Conservation (phyloP, 2,329 filamentous ascomycete species). For the Lachnellula cervina region DNA sequence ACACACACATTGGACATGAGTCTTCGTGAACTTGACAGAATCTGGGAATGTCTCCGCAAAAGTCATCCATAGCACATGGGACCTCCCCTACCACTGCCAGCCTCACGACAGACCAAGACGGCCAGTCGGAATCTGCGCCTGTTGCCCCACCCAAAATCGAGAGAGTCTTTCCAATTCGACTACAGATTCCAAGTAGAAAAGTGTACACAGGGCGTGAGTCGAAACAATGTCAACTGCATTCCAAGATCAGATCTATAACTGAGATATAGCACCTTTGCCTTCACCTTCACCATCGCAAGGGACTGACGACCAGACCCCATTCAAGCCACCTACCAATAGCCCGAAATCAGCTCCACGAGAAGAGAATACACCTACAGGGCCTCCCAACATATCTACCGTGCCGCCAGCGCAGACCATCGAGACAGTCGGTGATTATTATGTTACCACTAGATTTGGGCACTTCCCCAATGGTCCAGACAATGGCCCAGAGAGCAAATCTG, state of each 20-base stretch:
- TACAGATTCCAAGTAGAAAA: background rate
- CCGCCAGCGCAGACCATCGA: background rate
- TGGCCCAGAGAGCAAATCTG: background rate
- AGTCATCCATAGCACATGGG: background rate
- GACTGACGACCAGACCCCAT: too few species aligned
- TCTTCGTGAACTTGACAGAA: background rate
- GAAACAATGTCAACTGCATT: too few species aligned
- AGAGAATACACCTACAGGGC: background rate
- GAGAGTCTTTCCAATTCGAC: slow-evolving; percentile 11
- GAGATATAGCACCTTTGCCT: background rate
- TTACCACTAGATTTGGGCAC: slow-evolving; percentile 3
- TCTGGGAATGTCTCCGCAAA: background rate
- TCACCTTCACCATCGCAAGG: background rate
- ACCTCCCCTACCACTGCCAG: background rate
- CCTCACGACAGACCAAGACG: background rate
- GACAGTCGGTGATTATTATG: background rate
- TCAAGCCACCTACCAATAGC: too few species aligned
- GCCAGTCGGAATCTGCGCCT: background rate
- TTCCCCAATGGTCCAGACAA: background rate
- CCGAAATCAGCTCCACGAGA: background rate
- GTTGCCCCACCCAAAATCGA: background rate
- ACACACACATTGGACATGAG: background rate
- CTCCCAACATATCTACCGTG: background rate
- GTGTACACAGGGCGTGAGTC: background rate
- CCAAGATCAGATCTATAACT: too few species aligned